phyloP scores from a whole-genome alignment of 495 filamentous ascomycete species.

The Penicillium crystallinum region DNA sequence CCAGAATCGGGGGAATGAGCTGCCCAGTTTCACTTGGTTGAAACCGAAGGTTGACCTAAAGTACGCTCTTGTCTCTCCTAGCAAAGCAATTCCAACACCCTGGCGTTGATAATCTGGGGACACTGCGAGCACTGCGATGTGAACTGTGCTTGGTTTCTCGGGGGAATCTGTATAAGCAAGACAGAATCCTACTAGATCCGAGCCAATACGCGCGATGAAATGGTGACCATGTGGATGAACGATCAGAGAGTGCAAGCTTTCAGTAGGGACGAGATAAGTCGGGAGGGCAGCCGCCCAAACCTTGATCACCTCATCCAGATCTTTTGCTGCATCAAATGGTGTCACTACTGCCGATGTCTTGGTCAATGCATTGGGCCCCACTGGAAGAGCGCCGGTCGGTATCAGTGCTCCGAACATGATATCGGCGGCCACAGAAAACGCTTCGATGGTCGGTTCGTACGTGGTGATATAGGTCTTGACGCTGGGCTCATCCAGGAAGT shows the following conservation, averaged over 20 bases:
- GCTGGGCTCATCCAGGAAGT: slow-evolving; percentile 38
- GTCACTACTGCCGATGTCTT: slow-evolving; percentile 15
- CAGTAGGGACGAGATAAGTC: slow-evolving; percentile 31
- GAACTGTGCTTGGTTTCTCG: slow-evolving; percentile 19
- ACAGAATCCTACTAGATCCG: slow-evolving; percentile 40
- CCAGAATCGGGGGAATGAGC: slow-evolving; percentile 46
- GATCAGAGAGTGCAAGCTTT: slow-evolving; percentile 28
- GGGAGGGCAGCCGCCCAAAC: slow-evolving; percentile 41
- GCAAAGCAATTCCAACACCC: slow-evolving; percentile 41
- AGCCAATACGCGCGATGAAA: slow-evolving; percentile 29
- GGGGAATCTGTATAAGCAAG: slow-evolving; percentile 31
- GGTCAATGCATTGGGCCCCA: slow-evolving; percentile 17
- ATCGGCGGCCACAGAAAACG: slow-evolving; percentile 36
- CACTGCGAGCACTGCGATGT: slow-evolving; percentile 42
- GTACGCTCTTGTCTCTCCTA: slow-evolving; percentile 30
- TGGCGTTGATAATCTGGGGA: slow-evolving; percentile 30
- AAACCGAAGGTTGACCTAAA: slow-evolving; percentile 22
- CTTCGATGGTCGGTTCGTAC: slow-evolving; percentile 46
- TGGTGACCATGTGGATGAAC: slow-evolving; percentile 24
- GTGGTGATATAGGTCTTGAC: slow-evolving; percentile 43
- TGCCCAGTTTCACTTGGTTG: slow-evolving; percentile 34
- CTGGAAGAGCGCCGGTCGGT: slow-evolving; percentile 35
- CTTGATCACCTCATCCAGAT: slow-evolving; percentile 26
- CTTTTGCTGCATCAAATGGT: slow-evolving; percentile 18
- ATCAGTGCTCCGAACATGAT: slow-evolving; percentile 36